Base-by-base conservation (phyloP, 23 red algal genomes). In the Agarophyton chilense region DNA sequence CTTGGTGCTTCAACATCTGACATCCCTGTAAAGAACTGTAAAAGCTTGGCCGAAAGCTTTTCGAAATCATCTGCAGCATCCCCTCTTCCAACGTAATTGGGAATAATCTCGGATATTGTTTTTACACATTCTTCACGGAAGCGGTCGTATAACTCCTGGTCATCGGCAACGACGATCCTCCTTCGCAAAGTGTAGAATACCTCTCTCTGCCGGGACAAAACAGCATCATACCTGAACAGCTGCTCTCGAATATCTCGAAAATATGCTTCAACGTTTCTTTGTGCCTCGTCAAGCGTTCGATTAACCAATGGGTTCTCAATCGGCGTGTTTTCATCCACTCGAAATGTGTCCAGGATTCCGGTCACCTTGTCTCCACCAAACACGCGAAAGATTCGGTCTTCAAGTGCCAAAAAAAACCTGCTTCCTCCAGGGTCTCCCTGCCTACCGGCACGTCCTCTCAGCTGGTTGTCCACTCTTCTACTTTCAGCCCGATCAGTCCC, bases 401-500 rank as follows among this genome's bases (percentile, higher is more conserved):
- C 92, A 32, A 99, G 88, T 25, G 93, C 77, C 22, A 99, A 79
- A 79, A 99, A 96, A 82, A 99, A 99, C 19, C 97, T 90, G 63
- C 84, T 94, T 44, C 74, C 74, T 44, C 97, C 97, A 7, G 97
- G 97, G 68, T 99, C 97, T 26, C 97, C 97, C 67, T 99, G 97
- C 13, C 97, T 79, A 26, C 97, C 97, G 33, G 97, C 84, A 46
- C 97, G 68, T n/a, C 97, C 97, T 56, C 97, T 83, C 41, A 99
- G 64, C 76, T 99, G 97, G 72, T 99, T 99, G 51, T 99, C 97
- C 28, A 99, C 87, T 34, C 97, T 91, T 52, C 90, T 63, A 25
- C 93, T 94, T 63, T 99, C 97, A 10, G 94, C 89, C 41, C 93
- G 73, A 50, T 99, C 94, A 21, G 97, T 99, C n/a, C 97, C 97